Conservation (phyloP, 2,329 filamentous ascomycete species). For the Neofusicoccum sp. region DNA sequence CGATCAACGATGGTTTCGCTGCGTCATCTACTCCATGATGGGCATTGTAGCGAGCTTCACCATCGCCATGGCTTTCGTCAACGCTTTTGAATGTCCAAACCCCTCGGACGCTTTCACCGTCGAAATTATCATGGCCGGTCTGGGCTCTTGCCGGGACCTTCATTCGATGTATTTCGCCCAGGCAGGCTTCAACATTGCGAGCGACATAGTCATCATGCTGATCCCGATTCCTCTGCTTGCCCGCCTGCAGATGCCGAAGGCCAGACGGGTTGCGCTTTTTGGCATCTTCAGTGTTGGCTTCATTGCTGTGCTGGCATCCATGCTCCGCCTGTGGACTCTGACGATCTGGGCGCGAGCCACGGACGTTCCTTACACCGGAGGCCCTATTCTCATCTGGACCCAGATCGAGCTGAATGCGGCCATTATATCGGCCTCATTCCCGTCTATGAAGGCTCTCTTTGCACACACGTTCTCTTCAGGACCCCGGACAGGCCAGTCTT, state of each 20-base stretch:
- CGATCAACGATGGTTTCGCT: slow-evolving; percentile 32
- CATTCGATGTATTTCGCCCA: slow-evolving; percentile 36
- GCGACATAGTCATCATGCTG: slow-evolving; percentile 44
- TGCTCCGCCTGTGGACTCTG: slow-evolving; percentile 38
- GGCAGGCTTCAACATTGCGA: slow-evolving; percentile 41
- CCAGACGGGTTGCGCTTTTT: slow-evolving; percentile 53
- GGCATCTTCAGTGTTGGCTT: slow-evolving; percentile 37
- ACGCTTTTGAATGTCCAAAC: slow-evolving; percentile 34
- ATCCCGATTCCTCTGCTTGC: slow-evolving; percentile 48
- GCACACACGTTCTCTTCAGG: slow-evolving; percentile 8
- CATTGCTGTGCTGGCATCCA: slow-evolving; percentile 35
- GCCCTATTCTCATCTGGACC: slow-evolving; percentile 44
- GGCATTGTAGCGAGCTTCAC: slow-evolving; percentile 32
- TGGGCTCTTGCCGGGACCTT: slow-evolving; percentile 33
- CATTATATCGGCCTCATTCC: slow-evolving; percentile 47
- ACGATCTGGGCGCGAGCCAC: slow-evolving; percentile 32
- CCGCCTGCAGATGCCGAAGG: slow-evolving; percentile 47
- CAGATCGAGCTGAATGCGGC: slow-evolving; percentile 49
- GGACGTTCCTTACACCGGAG: slow-evolving; percentile 26
- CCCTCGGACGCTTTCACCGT: slow-evolving; percentile 28
- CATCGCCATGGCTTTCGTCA: slow-evolving; percentile 28
- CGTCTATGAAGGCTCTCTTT: slow-evolving; percentile 45
- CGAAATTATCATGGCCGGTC: slow-evolving; percentile 27
- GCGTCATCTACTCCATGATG: slow-evolving; percentile 30
- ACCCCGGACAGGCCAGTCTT: not conserved